A percentile compares a stretch with the other conserved stretches of the same genome.
Evolutionary conservation across 768 basidiomycete genomes (phyloP).

Genomic region (Strobilomyces dryophilus): DNA sequence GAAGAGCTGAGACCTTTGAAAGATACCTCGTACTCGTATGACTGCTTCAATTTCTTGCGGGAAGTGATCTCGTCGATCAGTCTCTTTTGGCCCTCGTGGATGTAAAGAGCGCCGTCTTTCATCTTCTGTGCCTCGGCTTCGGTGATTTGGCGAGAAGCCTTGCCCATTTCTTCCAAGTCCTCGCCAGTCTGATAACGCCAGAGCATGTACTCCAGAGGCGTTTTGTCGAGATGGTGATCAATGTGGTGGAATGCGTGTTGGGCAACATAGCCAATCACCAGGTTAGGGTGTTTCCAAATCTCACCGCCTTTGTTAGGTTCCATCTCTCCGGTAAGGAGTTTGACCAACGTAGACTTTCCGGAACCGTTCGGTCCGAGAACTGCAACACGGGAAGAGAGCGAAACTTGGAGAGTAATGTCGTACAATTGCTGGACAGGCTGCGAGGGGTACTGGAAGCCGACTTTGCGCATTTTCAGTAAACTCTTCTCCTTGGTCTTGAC

Average conservation of each 20-base stretch:
- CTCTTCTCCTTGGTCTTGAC: conserved; percentile 99
- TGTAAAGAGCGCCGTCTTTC: conserved; percentile 86
- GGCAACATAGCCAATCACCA: conserved; percentile 98
- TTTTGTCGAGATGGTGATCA: conserved; percentile 97
- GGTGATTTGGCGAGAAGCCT: conserved; percentile 82
- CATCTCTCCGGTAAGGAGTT: conserved; percentile 93
- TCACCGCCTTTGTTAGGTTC: conserved; percentile 96
- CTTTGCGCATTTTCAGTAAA: conserved; percentile 95
- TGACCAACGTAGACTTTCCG: conserved; percentile 96
- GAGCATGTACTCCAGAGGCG: conserved; percentile 97
- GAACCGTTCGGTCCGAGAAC: conserved; percentile 99
- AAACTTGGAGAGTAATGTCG: conserved; percentile 96
- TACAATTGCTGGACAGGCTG: conserved; percentile 84
- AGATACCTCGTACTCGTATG: conserved; percentile 97
- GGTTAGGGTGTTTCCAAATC: conserved; percentile 98
- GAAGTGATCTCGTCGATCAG: conserved; percentile 85
- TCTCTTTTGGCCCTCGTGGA: conserved; percentile 94
- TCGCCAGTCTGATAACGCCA: conserved; percentile 99
- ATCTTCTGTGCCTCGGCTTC: conserved; percentile 92
- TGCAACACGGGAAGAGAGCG: conserved; percentile 96
- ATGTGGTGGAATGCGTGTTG: conserved; percentile 99
- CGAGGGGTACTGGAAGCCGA: conserved; percentile 94
- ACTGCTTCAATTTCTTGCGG: conserved; percentile 99
- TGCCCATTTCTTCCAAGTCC: conserved; percentile 94
- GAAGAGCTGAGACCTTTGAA: conserved; percentile 94